These are phyloP conservation scores for Neonectria hederae DNA, from an alignment of 2,329 filamentous ascomycete species.

Conservation along the genomic window DNA sequence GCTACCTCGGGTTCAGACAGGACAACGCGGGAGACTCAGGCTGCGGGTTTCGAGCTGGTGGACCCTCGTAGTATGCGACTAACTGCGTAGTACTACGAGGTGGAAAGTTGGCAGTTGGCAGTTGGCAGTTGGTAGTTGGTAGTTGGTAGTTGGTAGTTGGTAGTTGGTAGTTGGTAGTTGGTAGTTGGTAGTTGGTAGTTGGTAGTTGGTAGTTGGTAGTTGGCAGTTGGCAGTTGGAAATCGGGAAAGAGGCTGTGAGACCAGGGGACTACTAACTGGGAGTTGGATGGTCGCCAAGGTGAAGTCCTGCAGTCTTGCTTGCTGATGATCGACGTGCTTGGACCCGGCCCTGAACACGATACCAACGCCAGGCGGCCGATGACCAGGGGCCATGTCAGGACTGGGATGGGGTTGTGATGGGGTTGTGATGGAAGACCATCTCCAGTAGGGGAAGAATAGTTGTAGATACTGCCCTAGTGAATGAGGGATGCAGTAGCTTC, in stretches of 20 bases:
- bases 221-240: neutral
- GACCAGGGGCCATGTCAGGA: constrained; percentile 29
- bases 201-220: neutral
- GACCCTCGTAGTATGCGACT: constrained; percentile 15
- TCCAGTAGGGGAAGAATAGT: neutral
- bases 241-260: neutral
- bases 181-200: neutral
- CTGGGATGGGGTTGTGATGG: constrained; percentile 3
- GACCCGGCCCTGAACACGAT: constrained; percentile 30
- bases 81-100: too few relatives aligned
- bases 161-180: neutral
- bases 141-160: neutral
- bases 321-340: constrained; percentile 32
- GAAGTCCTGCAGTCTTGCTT: constrained; percentile 5
- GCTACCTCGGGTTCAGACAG: neutral
- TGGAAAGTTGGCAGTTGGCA: neutral
- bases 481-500: neutral
- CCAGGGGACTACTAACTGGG: neutral
- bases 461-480: neutral
- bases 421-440: neutral
- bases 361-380: constrained; percentile 30
- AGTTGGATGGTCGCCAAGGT: neutral
- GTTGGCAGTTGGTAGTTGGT: neutral
- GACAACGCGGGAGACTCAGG: constrained; percentile 16
- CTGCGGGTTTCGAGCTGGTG: constrained; percentile 25